These are phyloP conservation scores for Plasmodium coatneyi DNA, from an alignment of 169 alveolate species.

Conservation along the genomic window DNA sequence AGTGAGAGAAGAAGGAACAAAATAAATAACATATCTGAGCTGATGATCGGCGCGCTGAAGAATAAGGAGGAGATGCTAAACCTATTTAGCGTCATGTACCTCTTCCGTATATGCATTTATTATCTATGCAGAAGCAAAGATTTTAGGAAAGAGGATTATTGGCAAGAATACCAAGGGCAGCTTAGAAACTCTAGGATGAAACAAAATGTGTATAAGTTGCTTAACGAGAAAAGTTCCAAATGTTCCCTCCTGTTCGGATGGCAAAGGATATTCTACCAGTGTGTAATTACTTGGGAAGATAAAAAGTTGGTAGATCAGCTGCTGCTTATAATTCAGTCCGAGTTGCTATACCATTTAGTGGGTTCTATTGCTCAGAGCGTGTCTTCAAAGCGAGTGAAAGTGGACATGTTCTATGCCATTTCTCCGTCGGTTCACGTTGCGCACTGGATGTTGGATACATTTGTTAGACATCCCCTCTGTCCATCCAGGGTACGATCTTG, in stretches of 20 bases:
- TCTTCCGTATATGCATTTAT: slow-evolving; percentile 87
- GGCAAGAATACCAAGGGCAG: slow-evolving; percentile 79
- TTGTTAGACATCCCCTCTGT: slow-evolving; percentile 91
- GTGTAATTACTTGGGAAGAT: slow-evolving; percentile 65
- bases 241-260: slow-evolving; percentile 83
- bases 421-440: slow-evolving; percentile 89
- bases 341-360: slow-evolving; percentile 82
- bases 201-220: slow-evolving; percentile 65
- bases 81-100: slow-evolving; percentile 78
- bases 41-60: neutral
- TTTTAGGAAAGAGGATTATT: slow-evolving; percentile 82
- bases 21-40: slow-evolving; percentile 15
- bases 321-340: slow-evolving; percentile 81
- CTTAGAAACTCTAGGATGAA: slow-evolving; percentile 45
- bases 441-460: slow-evolving; percentile 91
- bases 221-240: slow-evolving; percentile 78
- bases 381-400: slow-evolving; percentile 74
- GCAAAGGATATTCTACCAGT: slow-evolving; percentile 86
- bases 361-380: slow-evolving; percentile 86
- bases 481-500: slow-evolving; percentile 85
- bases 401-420: slow-evolving; percentile 78
- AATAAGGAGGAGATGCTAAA: slow-evolving; percentile 72
- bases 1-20: neutral
- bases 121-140: slow-evolving; percentile 85
- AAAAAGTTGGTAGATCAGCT: slow-evolving; percentile 48